Percentiles rank a stretch among this genome's conserved stretches.
These are phyloP conservation scores for Brassica napus DNA, from an alignment of 345 rosid genomes.

Conservation along the genomic window DNA sequence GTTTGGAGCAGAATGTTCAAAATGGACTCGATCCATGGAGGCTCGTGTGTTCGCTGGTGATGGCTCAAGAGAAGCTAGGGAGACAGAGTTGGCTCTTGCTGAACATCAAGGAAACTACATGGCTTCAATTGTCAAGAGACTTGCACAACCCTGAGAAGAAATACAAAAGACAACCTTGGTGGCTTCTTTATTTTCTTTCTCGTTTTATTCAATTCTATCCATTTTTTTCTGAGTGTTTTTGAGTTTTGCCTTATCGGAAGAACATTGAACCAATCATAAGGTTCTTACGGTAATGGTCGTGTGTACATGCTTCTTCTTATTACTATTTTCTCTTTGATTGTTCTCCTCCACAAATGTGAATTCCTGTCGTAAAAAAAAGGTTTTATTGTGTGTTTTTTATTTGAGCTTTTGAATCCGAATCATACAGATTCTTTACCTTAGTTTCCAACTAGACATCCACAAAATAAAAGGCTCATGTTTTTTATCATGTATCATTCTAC, in stretches of 20 bases:
- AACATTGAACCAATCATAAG: background rate
- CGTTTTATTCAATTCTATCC: constrained; percentile 21
- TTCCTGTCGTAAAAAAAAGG: background rate
- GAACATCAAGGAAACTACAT: constrained; percentile 82
- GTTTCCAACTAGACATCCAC: constrained; percentile 7
- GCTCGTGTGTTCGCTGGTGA: constrained; percentile 75
- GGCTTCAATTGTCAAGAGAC: constrained; percentile 68
- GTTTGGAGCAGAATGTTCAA: constrained; percentile 77
- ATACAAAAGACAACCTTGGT: no score
- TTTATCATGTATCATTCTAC: no score
- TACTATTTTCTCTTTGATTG: background rate
- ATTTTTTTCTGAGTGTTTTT: constrained; percentile 21
- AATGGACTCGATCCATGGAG: constrained; percentile 75
- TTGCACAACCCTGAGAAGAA: constrained; percentile 37
- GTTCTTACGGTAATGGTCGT: constrained; percentile 27
- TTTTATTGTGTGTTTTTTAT: background rate
- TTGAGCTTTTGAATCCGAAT: background rate
- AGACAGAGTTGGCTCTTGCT: constrained; percentile 64
- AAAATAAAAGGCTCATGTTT: constrained; percentile 16
- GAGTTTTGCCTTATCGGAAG: constrained; percentile 20
- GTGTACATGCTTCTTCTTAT: constrained; percentile 17
- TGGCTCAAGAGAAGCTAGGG: constrained; percentile 74
- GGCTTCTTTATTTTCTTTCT: background rate
- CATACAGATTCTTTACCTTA: background rate
- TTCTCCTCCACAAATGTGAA: constrained; percentile 6